Conservation (phyloP, 345 rosid species). For the Euclidium syriacum region DNA sequence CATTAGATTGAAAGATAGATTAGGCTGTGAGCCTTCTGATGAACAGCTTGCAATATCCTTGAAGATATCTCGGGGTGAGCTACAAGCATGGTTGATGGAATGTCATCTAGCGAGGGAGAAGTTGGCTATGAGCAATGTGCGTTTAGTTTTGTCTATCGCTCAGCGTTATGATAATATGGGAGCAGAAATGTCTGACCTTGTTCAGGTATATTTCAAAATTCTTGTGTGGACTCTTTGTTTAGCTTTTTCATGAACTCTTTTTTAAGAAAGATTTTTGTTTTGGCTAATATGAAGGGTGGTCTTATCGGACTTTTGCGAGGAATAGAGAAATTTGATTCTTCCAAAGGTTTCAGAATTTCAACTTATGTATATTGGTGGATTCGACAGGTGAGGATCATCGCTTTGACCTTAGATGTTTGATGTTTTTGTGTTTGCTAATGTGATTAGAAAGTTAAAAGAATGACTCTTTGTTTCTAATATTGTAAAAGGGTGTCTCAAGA, state of each 20-base stretch:
- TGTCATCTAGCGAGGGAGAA: constrained; percentile 84
- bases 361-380: constrained; percentile 99
- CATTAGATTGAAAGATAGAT: constrained; percentile 66
- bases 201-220: constrained; percentile 60
- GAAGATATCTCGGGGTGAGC: constrained; percentile 66
- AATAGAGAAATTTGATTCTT: constrained; percentile 93
- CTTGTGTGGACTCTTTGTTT: constrained; percentile 4
- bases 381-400: constrained; percentile 64
- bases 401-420: background rate
- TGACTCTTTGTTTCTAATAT: constrained; percentile 4
- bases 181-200: constrained; percentile 93
- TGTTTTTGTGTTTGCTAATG: background rate
- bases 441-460: constrained; percentile 5
- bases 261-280: background rate
- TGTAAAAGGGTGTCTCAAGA: constrained; percentile 79
- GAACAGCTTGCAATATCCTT: constrained; percentile 77
- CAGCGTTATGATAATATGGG: constrained; percentile 87
- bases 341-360: constrained; percentile 84
- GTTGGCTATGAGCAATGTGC: constrained; percentile 96
- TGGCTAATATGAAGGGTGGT: constrained; percentile 68
- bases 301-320: constrained; percentile 88
- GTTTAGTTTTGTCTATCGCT: constrained; percentile 93
- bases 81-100: constrained; percentile 61
- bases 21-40: constrained; percentile 88
- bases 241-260: background rate